Conservation (phyloP, 2,329 filamentous ascomycete genomes). For the Penicillium hesseltinei region DNA sequence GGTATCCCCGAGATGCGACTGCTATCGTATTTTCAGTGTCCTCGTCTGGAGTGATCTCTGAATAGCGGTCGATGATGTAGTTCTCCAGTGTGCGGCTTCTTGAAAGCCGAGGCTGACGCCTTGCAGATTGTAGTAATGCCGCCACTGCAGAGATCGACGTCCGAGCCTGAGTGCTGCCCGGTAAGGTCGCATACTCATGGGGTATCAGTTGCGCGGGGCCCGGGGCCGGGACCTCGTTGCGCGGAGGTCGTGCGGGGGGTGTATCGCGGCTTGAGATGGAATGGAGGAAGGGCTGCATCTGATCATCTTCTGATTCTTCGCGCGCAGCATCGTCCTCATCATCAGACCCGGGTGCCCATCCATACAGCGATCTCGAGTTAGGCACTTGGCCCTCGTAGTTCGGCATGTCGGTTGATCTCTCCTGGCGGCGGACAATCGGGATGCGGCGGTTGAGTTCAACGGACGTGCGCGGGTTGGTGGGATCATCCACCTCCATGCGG, state of each 20-base stretch:
- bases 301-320: constrained; percentile 32
- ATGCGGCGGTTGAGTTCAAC: constrained; percentile 46
- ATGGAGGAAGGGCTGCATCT: constrained; percentile 29
- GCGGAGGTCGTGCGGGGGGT: constrained; percentile 24
- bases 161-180: constrained; percentile 18
- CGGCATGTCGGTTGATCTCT: constrained; percentile 46
- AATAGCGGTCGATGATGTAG: constrained; percentile 39
- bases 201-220: constrained; percentile 19
- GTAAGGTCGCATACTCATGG: constrained; percentile 8
- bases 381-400: constrained; percentile 57
- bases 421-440: constrained; percentile 36
- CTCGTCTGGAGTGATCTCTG: constrained; percentile 27
- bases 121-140: constrained; percentile 41
- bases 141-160: constrained; percentile 36
- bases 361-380: constrained; percentile 56
- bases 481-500: constrained; percentile 39
- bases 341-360: constrained; percentile 56
- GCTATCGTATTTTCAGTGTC: constrained; percentile 24
- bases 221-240: constrained; percentile 21
- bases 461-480: constrained; percentile 27
- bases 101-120: constrained; percentile 40
- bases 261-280: constrained; percentile 27
- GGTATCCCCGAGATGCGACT: constrained; percentile 27
- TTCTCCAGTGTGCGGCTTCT: constrained; percentile 41
- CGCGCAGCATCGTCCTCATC: constrained; percentile 29